phyloP scores from a whole-genome alignment of 2,329 filamentous ascomycete species.

The Allantophomopsis cytisporea region DNA sequence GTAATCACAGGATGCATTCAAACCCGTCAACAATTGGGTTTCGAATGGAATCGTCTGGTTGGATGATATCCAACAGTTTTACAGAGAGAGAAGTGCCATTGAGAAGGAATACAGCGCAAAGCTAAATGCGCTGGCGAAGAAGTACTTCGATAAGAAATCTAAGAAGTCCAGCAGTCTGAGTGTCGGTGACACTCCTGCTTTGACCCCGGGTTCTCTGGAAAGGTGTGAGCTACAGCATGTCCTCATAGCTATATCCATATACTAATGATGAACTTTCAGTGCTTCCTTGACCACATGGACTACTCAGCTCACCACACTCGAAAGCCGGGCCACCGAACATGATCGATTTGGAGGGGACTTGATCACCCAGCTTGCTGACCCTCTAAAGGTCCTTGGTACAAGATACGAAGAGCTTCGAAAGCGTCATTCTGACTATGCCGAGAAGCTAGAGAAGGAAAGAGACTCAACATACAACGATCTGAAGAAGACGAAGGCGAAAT shows the following conservation, averaged over 20 bases:
- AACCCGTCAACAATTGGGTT: slow-evolving; percentile 86
- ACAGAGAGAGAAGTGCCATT: slow-evolving; percentile 83
- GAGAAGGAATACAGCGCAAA: slow-evolving; percentile 95
- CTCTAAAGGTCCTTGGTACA: slow-evolving; percentile 58
- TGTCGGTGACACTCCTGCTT: slow-evolving; percentile 81
- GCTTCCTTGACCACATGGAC: slow-evolving; percentile 96
- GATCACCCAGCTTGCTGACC: slow-evolving; percentile 70
- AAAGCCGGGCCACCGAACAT: slow-evolving; percentile 78
- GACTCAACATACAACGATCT: slow-evolving; percentile 75
- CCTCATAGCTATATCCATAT: neutral
- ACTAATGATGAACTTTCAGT: slow-evolving; percentile 26
- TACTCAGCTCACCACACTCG: slow-evolving; percentile 81
- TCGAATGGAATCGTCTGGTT: slow-evolving; percentile 84
- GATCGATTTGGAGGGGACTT: slow-evolving; percentile 73
- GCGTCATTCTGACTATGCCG: slow-evolving; percentile 76
- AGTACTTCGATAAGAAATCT: slow-evolving; percentile 94
- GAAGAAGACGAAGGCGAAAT: slow-evolving; percentile 84
- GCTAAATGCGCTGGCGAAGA: slow-evolving; percentile 77
- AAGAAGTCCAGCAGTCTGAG: slow-evolving; percentile 79
- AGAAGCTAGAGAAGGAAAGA: slow-evolving; percentile 79
- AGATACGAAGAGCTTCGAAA: slow-evolving; percentile 90
- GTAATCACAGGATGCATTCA: slow-evolving; percentile 73
- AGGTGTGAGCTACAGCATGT: slow-evolving; percentile 33
- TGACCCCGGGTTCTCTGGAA: slow-evolving; percentile 92
- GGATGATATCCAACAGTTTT: slow-evolving; percentile 94